phyloP scores from a whole-genome alignment of 2,329 filamentous ascomycete species.

The Stenocarpella maydis region DNA sequence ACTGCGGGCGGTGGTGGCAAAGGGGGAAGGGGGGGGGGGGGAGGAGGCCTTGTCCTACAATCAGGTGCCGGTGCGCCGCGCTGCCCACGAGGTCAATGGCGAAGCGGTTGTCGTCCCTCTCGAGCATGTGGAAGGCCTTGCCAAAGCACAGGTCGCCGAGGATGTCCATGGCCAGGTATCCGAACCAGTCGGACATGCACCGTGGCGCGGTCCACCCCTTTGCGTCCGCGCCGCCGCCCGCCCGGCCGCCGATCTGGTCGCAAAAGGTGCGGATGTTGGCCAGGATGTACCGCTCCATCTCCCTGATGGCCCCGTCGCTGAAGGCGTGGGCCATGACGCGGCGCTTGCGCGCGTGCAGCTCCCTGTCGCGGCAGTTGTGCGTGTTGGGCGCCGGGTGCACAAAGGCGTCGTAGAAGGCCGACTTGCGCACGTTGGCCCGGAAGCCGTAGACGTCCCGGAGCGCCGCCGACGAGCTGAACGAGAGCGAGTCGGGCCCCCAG shows the following conservation, averaged over 20 bases:
- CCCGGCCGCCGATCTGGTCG: constrained; percentile 58
- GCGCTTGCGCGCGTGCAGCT: constrained; percentile 74
- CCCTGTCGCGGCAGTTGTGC: constrained; percentile 75
- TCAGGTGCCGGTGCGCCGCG: constrained; percentile 73
- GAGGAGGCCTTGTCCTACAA: constrained; percentile 56
- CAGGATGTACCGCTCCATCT: constrained; percentile 73
- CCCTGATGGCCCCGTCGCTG: constrained; percentile 70
- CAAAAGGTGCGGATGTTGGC: constrained; percentile 73
- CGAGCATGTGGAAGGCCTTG: constrained; percentile 70
- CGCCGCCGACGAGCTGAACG: constrained; percentile 76
- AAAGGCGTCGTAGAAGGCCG: constrained; percentile 78
- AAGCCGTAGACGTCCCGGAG: constrained; percentile 73
- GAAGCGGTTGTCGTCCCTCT: constrained; percentile 67
- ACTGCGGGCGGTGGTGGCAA: too few relatives aligned
- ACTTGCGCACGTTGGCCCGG: constrained; percentile 70
- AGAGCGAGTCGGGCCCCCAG: constrained; percentile 79
- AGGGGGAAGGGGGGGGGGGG: too few relatives aligned
- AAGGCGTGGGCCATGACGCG: constrained; percentile 78
- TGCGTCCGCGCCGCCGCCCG: constrained; percentile 49
- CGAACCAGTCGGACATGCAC: constrained; percentile 71
- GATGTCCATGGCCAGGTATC: constrained; percentile 70
- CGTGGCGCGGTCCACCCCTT: constrained; percentile 66
- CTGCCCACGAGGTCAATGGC: constrained; percentile 72
- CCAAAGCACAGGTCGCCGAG: constrained; percentile 68
- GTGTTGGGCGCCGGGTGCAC: constrained; percentile 76